Conservation (phyloP, 1,139 yeast species). For the Yamadazyma sp. region DNA sequence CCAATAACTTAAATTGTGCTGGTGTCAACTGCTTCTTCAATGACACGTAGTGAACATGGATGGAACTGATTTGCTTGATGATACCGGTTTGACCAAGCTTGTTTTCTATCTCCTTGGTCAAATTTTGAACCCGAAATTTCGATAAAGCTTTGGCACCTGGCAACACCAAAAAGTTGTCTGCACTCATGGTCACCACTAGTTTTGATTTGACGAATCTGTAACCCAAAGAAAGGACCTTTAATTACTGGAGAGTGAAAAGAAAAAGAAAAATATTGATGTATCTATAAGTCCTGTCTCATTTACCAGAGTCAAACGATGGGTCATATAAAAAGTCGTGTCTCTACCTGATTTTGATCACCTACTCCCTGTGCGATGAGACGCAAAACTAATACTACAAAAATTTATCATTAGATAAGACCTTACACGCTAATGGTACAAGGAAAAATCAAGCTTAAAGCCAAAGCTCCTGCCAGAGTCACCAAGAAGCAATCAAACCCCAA, state of each 20-base stretch:
- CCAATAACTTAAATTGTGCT: slow-evolving; percentile 49
- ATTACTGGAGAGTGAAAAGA: slow-evolving; percentile 1
- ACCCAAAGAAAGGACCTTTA: slow-evolving; percentile 1
- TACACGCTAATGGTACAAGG: slow-evolving; percentile 67
- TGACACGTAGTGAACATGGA: slow-evolving; percentile 81
- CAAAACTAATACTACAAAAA: too few species aligned
- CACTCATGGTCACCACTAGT: slow-evolving; percentile 2
- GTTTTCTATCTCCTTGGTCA: slow-evolving; percentile 71
- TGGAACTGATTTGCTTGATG: slow-evolving; percentile 68
- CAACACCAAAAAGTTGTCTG: slow-evolving; percentile 49
- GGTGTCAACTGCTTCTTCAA: slow-evolving; percentile 39
- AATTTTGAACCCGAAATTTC: slow-evolving; percentile 73
- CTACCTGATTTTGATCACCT: not conserved
- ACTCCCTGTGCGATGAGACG: too few species aligned
- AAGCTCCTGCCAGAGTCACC: slow-evolving; percentile 50
- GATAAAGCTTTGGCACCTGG: slow-evolving; percentile 94
- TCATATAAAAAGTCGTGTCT: not conserved
- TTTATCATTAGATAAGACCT: not conserved
- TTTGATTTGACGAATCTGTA: not conserved
- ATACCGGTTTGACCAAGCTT: slow-evolving; percentile 60
- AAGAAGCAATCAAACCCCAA: slow-evolving; percentile 61
- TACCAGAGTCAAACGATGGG: slow-evolving; percentile 9
- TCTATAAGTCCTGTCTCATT: slow-evolving; percentile 1
- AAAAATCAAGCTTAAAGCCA: slow-evolving; percentile 46
- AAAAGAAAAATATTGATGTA: too few species aligned